Evolutionary conservation across 2,329 filamentous ascomycete genomes (phyloP).

Genomic region (Xylariaceae sp.): DNA sequence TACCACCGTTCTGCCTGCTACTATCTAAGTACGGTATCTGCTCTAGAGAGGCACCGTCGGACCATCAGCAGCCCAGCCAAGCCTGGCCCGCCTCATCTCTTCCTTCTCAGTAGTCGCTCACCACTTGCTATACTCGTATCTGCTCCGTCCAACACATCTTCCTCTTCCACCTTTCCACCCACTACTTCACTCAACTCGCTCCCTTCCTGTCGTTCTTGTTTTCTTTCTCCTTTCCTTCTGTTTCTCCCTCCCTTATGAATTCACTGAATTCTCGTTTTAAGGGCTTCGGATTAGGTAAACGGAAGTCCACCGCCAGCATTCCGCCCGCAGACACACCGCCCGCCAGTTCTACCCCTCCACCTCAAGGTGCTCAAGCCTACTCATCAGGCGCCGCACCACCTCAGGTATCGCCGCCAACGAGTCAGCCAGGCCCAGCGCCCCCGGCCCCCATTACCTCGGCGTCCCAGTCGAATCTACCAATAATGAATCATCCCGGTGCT

Average conservation of each 20-base stretch:
- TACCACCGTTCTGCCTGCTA: not conserved
- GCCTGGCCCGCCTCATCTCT: slow-evolving; percentile 7
- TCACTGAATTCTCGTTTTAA: slow-evolving; percentile 76
- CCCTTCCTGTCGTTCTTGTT: slow-evolving; percentile 17
- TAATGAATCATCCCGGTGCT: slow-evolving; percentile 59
- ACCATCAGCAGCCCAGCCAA: slow-evolving; percentile 10
- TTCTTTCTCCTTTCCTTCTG: slow-evolving; percentile 16
- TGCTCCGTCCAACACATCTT: slow-evolving; percentile 3
- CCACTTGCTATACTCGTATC: not conserved
- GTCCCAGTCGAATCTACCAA: slow-evolving; percentile 46
- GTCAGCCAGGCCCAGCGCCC: slow-evolving; percentile 34
- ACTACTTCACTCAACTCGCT: slow-evolving; percentile 1
- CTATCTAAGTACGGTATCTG: not conserved
- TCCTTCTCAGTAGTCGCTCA: slow-evolving; percentile 2
- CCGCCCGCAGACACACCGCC: slow-evolving; percentile 43
- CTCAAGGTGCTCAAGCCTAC: slow-evolving; percentile 50
- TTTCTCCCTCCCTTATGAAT: slow-evolving; percentile 54
- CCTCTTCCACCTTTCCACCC: not conserved
- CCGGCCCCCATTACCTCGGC: slow-evolving; percentile 43
- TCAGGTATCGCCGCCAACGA: slow-evolving; percentile 30
- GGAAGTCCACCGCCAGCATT: slow-evolving; percentile 62
- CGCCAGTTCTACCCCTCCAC: slow-evolving; percentile 36
- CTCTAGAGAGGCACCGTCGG: not conserved
- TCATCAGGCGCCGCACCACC: slow-evolving; percentile 16
- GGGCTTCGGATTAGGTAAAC: slow-evolving; percentile 76